A percentile compares a stretch with the other conserved stretches of the same genome.
Evolutionary conservation across 495 filamentous ascomycete genomes (phyloP).

Genomic region (Articulospora tetracladia): DNA sequence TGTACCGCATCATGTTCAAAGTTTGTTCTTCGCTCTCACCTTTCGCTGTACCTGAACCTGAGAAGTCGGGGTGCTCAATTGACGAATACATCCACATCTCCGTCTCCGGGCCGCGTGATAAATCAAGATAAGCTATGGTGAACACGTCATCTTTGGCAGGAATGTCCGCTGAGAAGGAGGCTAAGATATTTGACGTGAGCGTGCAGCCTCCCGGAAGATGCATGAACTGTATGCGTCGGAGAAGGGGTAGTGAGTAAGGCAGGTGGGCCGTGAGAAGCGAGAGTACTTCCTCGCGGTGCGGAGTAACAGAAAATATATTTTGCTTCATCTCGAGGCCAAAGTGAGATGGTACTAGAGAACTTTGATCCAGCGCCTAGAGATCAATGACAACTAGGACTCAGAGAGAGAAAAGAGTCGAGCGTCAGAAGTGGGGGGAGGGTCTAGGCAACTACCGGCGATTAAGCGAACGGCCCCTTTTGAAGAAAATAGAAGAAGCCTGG

Average conservation of each 20-base stretch:
- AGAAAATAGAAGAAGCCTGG: too few relatives aligned
- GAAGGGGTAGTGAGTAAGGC: conserved; percentile 51
- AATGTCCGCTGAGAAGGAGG: conserved; percentile 24
- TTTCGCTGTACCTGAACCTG: not conserved
- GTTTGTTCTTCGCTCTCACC: not conserved
- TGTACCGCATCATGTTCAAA: not conserved
- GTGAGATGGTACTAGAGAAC: not conserved
- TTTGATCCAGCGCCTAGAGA: too few relatives aligned
- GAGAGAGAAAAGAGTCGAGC: too few relatives aligned
- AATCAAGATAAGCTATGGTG: conserved; percentile 54
- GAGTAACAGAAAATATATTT: not conserved
- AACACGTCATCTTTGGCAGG: conserved; percentile 22
- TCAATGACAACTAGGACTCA: too few relatives aligned
- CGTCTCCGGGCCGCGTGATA: conserved; percentile 53
- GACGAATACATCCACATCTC: conserved; percentile 58
- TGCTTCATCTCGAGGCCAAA: not conserved
- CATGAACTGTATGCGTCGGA: conserved; percentile 57
- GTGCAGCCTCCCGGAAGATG: conserved; percentile 33
- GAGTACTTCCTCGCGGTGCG: not conserved
- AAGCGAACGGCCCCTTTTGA: too few relatives aligned
- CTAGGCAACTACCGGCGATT: too few relatives aligned
- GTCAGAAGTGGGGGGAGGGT: too few relatives aligned
- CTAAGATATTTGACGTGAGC: conserved; percentile 19
- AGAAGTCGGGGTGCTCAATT: conserved; percentile 33
- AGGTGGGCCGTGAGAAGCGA: conserved; percentile 41